phyloP scores from a whole-genome alignment of 345 rosid genomes.

The Pseudoturritis turrita region DNA sequence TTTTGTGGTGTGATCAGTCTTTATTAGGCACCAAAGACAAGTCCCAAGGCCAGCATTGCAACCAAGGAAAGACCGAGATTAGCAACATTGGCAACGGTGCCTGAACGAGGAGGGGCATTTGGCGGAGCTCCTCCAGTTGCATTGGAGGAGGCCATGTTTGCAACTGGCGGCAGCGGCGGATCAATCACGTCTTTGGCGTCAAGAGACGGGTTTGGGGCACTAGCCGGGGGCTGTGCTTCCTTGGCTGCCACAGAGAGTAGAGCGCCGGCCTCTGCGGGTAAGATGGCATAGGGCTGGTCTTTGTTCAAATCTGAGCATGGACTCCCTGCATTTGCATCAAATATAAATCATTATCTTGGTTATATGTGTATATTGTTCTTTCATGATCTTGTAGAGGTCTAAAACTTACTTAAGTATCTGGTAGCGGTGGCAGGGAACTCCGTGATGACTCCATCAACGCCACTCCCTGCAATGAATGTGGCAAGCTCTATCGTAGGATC shows the following conservation, averaged over 20 bases:
- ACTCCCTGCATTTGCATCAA: constrained; percentile 47
- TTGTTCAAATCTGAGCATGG: constrained; percentile 48
- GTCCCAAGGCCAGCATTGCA: constrained; percentile 30
- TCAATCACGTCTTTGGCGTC: constrained; percentile 46
- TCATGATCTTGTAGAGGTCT: not conserved
- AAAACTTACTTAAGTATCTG: constrained; percentile 67
- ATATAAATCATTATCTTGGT: constrained; percentile 20
- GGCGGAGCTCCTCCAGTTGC: constrained; percentile 6
- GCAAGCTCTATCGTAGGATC: constrained; percentile 74
- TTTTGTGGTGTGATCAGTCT: constrained; percentile 4
- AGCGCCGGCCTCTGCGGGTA: constrained; percentile 52
- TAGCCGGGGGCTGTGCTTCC: constrained; percentile 28
- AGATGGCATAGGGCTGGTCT: constrained; percentile 31
- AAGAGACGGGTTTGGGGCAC: constrained; percentile 45
- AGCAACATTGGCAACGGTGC: constrained; percentile 24
- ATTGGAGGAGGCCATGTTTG: not conserved
- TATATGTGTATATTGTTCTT: not conserved
- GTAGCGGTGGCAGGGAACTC: constrained; percentile 77
- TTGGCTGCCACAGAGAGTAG: constrained; percentile 26
- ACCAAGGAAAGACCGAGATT: constrained; percentile 33
- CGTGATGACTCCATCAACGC: constrained; percentile 64
- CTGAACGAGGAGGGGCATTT: constrained; percentile 31
- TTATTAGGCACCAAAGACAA: constrained; percentile 10
- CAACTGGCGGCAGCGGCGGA: constrained; percentile 71
- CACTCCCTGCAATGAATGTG: constrained; percentile 41